Base-by-base conservation (phyloP, 441 rosid species). In the Bocquillonia castaneifolia region DNA sequence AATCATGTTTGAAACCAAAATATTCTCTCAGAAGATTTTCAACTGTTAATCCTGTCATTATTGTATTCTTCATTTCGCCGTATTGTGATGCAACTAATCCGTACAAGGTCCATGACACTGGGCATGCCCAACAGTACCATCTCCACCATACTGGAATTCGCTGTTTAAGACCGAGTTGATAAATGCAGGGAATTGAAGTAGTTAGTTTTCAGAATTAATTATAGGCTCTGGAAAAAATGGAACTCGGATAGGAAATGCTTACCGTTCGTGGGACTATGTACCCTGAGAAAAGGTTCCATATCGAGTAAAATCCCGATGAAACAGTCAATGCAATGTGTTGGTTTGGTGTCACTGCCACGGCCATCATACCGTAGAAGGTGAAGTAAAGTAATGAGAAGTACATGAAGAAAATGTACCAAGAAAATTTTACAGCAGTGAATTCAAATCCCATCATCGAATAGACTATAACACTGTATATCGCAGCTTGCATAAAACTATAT, bases 321-420 rank as follows among this genome's bases (percentile, higher is more conserved):
- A 82, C 69, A 17, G 88, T 84, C 71, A 77, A 34, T 1, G 96
- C 86, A 26, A 90, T 79, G 64, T 82, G 85, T 78, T 78, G 75
- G 64, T 92, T 86, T 1, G 97, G 98, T 1, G 96, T 84, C 64
- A 86, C 44, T 1, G 93, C 92, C 17, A 90, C 88, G 2, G 85
- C 29, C 98, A 90, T 88, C 90, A 88, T 86, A 6, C 89, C 94
- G 12, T 83, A 90, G 78, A 73, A 90, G 71, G 96, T 92, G 93
- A 86, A 92, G 80, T 89, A 86, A 50, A 88, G 66, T 18, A 92
- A 62, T 1, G 94, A 84, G 79, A 82, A 81, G 76, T 64, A 87
- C 88, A 85, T 81, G 76, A 80, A 89, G 86, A 82, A 91, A 10
- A 87, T 47, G 66, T 86, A 88, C 97, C 96, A 89, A 2, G 89